Conservation (phyloP, 2,329 filamentous ascomycete species). For the Ophiocordyceps robertsii region DNA sequence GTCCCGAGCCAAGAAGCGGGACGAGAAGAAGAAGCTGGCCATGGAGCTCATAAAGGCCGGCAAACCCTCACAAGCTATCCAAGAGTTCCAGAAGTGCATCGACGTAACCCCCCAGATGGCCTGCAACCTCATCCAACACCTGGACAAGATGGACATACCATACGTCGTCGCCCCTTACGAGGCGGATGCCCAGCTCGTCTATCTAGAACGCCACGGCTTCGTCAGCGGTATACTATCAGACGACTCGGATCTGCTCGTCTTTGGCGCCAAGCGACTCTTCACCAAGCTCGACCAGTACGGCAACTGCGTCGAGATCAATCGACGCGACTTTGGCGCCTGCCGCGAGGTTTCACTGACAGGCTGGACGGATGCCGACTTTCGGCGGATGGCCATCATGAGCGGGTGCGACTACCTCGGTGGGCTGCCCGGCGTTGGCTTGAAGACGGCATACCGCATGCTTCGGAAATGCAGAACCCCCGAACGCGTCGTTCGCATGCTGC, state of each 20-base stretch:
- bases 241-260: slow-evolving; percentile 91
- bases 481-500: slow-evolving; percentile 64
- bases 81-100: slow-evolving; percentile 86
- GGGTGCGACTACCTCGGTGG: slow-evolving; percentile 91
- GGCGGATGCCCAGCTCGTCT: slow-evolving; percentile 92
- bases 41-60: slow-evolving; percentile 72
- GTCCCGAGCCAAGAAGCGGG: slow-evolving; percentile 59
- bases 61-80: slow-evolving; percentile 64
- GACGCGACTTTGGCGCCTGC: slow-evolving; percentile 76
- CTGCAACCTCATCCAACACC: slow-evolving; percentile 74
- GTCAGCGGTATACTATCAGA: slow-evolving; percentile 86
- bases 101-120: slow-evolving; percentile 97
- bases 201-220: slow-evolving; percentile 74
- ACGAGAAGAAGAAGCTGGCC: slow-evolving; percentile 63
- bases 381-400: slow-evolving; percentile 90
- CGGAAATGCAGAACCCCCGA: slow-evolving; percentile 84
- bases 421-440: slow-evolving; percentile 75
- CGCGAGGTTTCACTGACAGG: slow-evolving; percentile 79
- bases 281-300: slow-evolving; percentile 94
- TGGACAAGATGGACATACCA: slow-evolving; percentile 66
- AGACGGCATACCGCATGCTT: slow-evolving; percentile 83
- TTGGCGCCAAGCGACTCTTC: slow-evolving; percentile 78
- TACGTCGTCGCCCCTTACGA: slow-evolving; percentile 96
- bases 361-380: slow-evolving; percentile 85
- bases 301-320: slow-evolving; percentile 82